Evolutionary conservation across 83 land plant species (phyloP).

Genomic region (Picea engelmannii): DNA sequence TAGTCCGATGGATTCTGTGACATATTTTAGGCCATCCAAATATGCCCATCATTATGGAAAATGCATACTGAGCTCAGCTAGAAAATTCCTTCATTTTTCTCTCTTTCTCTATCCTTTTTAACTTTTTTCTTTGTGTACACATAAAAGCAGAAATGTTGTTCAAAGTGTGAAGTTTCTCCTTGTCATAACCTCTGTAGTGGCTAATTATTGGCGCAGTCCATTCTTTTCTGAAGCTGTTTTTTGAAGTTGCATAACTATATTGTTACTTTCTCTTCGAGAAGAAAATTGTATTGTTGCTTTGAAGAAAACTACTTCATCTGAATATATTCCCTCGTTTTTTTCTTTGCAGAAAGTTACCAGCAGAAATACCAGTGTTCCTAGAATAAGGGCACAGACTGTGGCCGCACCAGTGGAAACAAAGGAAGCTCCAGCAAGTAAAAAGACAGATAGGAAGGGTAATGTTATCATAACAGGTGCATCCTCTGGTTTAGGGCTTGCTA

Average conservation of each 20-base stretch:
- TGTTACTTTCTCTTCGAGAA: neutral
- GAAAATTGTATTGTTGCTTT: too few species aligned
- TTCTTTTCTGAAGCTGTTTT: neutral
- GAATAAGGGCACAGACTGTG: constrained; percentile 62
- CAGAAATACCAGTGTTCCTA: constrained; percentile 5
- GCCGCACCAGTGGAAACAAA: constrained; percentile 59
- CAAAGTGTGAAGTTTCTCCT: neutral
- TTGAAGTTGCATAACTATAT: neutral
- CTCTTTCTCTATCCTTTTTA: too few species aligned
- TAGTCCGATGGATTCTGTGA: neutral
- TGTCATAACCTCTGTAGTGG: neutral
- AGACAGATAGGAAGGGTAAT: constrained; percentile 79
- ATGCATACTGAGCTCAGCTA: neutral
- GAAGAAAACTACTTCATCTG: neutral
- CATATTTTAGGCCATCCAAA: neutral
- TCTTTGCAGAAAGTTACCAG: neutral
- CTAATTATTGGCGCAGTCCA: neutral
- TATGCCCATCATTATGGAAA: neutral
- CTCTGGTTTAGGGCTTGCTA: constrained; percentile 93
- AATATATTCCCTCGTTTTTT: neutral
- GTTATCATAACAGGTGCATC: constrained; percentile 93
- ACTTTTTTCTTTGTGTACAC: too few species aligned
- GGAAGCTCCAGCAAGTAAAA: constrained; percentile 50
- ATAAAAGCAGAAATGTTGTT: neutral
- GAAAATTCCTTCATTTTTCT: neutral